phyloP scores from a whole-genome alignment of 73 alveolate genomes.

The Breviolum minutum region DNA sequence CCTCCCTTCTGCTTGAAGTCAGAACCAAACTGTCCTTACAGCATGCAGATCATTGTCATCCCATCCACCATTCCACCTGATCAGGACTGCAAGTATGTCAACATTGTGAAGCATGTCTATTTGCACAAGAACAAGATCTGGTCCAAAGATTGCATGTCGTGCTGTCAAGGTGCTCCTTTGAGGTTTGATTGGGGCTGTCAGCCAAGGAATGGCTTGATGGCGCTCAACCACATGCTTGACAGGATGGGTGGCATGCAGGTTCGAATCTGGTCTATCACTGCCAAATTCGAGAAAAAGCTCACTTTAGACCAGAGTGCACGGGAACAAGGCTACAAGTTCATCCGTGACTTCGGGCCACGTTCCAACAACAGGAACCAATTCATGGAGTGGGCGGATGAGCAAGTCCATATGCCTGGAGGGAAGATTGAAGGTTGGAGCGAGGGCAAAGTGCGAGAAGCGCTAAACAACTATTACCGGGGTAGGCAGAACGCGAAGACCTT shows the following conservation, averaged over 20 bases:
- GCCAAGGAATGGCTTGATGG: not conserved
- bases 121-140: slow-evolving; percentile 16
- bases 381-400: slow-evolving; percentile 80
- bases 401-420: slow-evolving; percentile 34
- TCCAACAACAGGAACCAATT: slow-evolving; percentile 26
- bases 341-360: slow-evolving; percentile 22
- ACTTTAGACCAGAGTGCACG: too few relatives aligned
- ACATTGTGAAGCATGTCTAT: slow-evolving; percentile 43
- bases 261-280: not conserved
- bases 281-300: slow-evolving; percentile 37
- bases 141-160: not conserved
- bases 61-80: not conserved
- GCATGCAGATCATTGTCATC: slow-evolving; percentile 1
- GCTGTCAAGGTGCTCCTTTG: slow-evolving; percentile 7
- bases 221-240: slow-evolving; percentile 3
- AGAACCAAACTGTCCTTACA: not conserved
- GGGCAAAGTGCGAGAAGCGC: not conserved
- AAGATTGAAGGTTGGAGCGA: not conserved
- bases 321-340: not conserved
- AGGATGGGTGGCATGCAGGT: slow-evolving; percentile 41
- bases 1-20: not conserved
- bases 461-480: not conserved
- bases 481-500: slow-evolving; percentile 45
- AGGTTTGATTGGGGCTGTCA: slow-evolving; percentile 29
- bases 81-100: not conserved